phyloP scores from a whole-genome alignment of 495 filamentous ascomycete genomes.

The Tuber brumale region DNA sequence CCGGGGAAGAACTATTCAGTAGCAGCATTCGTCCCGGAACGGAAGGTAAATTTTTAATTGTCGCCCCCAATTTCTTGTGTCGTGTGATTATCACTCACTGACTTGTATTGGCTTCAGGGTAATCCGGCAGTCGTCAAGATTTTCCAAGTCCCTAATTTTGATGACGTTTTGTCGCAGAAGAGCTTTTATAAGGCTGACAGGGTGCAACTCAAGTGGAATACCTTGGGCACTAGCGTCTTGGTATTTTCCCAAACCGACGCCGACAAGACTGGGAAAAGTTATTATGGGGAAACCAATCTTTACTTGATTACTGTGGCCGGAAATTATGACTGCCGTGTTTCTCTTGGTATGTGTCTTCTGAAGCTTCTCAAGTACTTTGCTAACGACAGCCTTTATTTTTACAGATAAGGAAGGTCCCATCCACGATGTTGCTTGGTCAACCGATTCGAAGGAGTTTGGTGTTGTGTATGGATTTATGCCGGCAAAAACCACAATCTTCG shows the following conservation, averaged over 20 bases:
- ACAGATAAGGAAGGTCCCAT: conserved; percentile 95
- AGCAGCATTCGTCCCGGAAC: conserved; percentile 88
- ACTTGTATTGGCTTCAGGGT: conserved; percentile 51
- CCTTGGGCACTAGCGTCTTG: conserved; percentile 77
- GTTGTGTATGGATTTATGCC: conserved; percentile 98
- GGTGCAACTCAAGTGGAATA: conserved; percentile 96
- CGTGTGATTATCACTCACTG: neutral
- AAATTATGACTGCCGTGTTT: conserved; percentile 82
- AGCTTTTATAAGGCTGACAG: conserved; percentile 99
- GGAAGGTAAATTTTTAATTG: conserved; percentile 57
- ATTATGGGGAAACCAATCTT: conserved; percentile 96
- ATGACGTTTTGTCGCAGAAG: conserved; percentile 79
- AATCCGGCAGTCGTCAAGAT: conserved; percentile 90
- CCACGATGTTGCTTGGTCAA: conserved; percentile 96
- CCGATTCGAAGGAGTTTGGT: conserved; percentile 92
- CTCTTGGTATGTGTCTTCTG: conserved; percentile 54
- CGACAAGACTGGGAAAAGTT: conserved; percentile 95
- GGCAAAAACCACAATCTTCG: conserved; percentile 95
- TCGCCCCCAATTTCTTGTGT: neutral
- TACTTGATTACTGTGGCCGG: conserved; percentile 91
- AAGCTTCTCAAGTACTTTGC: neutral
- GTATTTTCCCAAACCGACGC: conserved; percentile 97
- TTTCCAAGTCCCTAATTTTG: conserved; percentile 83
- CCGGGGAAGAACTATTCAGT: conserved; percentile 82
- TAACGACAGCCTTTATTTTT: conserved; percentile 15